Evolutionary conservation across 495 filamentous ascomycete species (phyloP).

Genomic region (Neurospora sp.): DNA sequence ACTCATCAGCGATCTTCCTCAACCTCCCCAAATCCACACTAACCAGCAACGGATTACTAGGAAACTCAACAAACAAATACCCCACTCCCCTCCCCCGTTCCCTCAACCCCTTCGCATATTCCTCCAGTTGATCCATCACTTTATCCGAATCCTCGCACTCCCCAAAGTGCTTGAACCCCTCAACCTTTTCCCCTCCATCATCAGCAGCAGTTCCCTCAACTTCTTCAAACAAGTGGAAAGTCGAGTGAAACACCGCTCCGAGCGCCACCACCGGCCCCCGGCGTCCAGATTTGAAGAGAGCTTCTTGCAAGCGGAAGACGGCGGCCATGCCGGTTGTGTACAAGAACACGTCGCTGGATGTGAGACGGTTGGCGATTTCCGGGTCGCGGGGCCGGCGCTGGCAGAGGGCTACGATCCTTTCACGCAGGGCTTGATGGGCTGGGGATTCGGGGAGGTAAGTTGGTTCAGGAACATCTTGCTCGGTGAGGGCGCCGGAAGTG

Average conservation of each 20-base stretch:
- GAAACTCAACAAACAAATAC: slow-evolving; percentile 37
- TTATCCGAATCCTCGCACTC: slow-evolving; percentile 19
- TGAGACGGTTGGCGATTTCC: slow-evolving; percentile 2
- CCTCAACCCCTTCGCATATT: slow-evolving; percentile 22
- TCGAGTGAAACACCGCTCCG: slow-evolving; percentile 30
- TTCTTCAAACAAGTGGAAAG: slow-evolving; percentile 25
- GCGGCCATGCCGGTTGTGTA: slow-evolving; percentile 40
- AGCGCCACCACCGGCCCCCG: slow-evolving; percentile 17
- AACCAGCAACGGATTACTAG: slow-evolving; percentile 35
- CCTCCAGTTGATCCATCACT: slow-evolving; percentile 30
- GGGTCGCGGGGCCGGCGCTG: slow-evolving; percentile 17
- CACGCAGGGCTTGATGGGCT: slow-evolving; percentile 20
- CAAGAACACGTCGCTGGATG: slow-evolving; percentile 30
- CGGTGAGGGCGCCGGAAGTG: too few relatives aligned
- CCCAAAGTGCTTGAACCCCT: slow-evolving; percentile 29
- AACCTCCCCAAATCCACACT: slow-evolving; percentile 36
- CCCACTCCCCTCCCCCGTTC: slow-evolving; percentile 15
- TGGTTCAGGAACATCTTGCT: too few relatives aligned
- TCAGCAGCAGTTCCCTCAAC: background rate
- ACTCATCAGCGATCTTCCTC: slow-evolving; percentile 25
- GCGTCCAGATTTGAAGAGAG: slow-evolving; percentile 7
- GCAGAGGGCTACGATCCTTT: slow-evolving; percentile 26
- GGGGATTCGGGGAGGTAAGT: slow-evolving; percentile 14
- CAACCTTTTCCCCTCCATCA: background rate
- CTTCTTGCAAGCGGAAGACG: slow-evolving; percentile 18